Evolutionary conservation across 2,329 filamentous ascomycete genomes (phyloP), one percentile per base, ranked within the genome.

Genomic region (Fusarium subtropicale): DNA sequence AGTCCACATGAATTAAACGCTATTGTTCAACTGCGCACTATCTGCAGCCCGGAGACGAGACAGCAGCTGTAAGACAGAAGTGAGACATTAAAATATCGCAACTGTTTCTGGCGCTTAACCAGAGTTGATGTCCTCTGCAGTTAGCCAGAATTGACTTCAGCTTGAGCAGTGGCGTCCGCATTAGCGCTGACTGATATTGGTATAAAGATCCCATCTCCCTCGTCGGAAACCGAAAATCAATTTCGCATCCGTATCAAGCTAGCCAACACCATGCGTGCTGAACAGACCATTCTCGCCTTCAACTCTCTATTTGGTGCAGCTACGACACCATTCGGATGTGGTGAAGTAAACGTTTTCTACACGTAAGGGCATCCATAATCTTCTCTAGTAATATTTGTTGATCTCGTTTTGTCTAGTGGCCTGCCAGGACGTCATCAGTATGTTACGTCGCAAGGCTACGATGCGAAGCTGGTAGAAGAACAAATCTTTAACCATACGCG

Each of bases 401-500:
- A 26, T 33, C 24, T 10, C 6, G 2, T 3, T 0, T 1, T 18
- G 7, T 0, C 16, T 2, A 64, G 61, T 41, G 60, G 61, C 0
- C 24, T 64, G 7, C 60, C 61, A 10, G 60, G 61, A 2, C 12
- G 52, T 3, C 60, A 64, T 34, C 22, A 2, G 4, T 64, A 64
- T 33, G 59, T 64, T 2, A 57, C 45, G 2, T 36, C 51, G 12
- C 59, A 64, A 13, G 61, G 61, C 3, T 64, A 64, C 2, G 45
- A 58, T 15, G 38, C 59, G 3, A 42, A 33, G 0, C 38, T 64
- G 6, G 47, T 45, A 0, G 60, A 64, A 1, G n/a, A 50, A 2
- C 61, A 64, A 11, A 64, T 64, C 1, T 64, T 64, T 4, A 64
- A 64, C 8, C 60, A 64, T 11, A 64, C 61, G 3, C 39, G 61